These are phyloP conservation scores for Schizophyllum amplum DNA, from an alignment of 1,284 basidiomycete species.

Conservation along the genomic window DNA sequence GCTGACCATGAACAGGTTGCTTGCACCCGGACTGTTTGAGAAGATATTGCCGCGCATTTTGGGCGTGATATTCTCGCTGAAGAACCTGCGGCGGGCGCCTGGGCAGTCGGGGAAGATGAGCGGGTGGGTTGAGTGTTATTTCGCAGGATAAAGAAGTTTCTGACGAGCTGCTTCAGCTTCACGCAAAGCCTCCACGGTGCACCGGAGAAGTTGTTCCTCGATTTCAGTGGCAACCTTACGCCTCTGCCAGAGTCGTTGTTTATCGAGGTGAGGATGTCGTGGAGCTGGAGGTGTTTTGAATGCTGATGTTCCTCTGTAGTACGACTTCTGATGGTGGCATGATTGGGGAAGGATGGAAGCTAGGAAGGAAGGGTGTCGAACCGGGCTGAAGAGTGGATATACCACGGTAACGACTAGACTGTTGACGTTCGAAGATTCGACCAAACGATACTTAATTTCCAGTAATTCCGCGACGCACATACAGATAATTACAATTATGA, in stretches of 20 bases:
- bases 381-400: no score
- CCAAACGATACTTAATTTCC: neutral
- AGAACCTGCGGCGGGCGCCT: neutral
- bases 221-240: neutral
- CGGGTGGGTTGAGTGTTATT: neutral
- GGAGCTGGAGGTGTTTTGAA: neutral
- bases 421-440: no score
- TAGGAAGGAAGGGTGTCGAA: no score
- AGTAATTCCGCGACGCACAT: neutral
- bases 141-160: neutral
- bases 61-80: neutral
- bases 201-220: neutral
- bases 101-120: neutral
- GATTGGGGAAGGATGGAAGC: no score
- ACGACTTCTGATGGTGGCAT: neutral
- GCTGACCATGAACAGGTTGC: neutral
- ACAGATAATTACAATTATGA: slow-evolving; percentile 2
- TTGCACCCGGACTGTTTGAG: neutral
- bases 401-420: no score
- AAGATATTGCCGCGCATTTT: neutral
- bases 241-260: neutral
- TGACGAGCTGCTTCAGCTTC: neutral
- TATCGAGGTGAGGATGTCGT: neutral
- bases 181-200: neutral
- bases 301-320: neutral